phyloP scores from a whole-genome alignment of 495 filamentous ascomycete genomes.

The Podospora pseudocomata region DNA sequence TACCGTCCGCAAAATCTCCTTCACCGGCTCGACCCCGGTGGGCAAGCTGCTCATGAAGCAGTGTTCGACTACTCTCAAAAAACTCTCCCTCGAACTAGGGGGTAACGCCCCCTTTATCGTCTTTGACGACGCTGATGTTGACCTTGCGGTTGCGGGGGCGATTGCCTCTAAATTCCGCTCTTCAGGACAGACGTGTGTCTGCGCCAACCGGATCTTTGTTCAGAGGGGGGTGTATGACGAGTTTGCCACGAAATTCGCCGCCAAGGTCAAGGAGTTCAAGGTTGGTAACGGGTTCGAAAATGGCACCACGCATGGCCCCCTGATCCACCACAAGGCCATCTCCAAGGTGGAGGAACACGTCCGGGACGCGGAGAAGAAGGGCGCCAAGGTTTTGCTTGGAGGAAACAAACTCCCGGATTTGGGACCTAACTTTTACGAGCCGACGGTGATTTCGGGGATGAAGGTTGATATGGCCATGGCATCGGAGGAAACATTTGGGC shows the following conservation, averaged over 20 bases:
- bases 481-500: slow-evolving; percentile 83
- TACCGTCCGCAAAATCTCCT: slow-evolving; percentile 77
- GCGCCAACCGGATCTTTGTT: slow-evolving; percentile 82
- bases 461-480: slow-evolving; percentile 73
- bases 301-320: slow-evolving; percentile 72
- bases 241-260: slow-evolving; percentile 65
- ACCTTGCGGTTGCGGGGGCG: slow-evolving; percentile 69
- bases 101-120: slow-evolving; percentile 94
- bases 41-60: slow-evolving; percentile 87
- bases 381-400: slow-evolving; percentile 66
- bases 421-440: slow-evolving; percentile 76
- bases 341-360: slow-evolving; percentile 76
- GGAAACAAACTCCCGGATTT: slow-evolving; percentile 61
- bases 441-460: slow-evolving; percentile 79
- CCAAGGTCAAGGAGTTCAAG: slow-evolving; percentile 71
- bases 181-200: slow-evolving; percentile 88
- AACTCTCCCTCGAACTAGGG: slow-evolving; percentile 81
- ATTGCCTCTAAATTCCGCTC: slow-evolving; percentile 79
- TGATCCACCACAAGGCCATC: slow-evolving; percentile 74
- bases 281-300: slow-evolving; percentile 72
- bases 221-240: slow-evolving; percentile 75
- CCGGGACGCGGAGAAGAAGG: slow-evolving; percentile 69
- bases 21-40: slow-evolving; percentile 84
- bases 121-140: slow-evolving; percentile 84
- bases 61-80: slow-evolving; percentile 75